phyloP scores from a whole-genome alignment of 1,284 basidiomycete genomes.

The Puccinia triticina region DNA sequence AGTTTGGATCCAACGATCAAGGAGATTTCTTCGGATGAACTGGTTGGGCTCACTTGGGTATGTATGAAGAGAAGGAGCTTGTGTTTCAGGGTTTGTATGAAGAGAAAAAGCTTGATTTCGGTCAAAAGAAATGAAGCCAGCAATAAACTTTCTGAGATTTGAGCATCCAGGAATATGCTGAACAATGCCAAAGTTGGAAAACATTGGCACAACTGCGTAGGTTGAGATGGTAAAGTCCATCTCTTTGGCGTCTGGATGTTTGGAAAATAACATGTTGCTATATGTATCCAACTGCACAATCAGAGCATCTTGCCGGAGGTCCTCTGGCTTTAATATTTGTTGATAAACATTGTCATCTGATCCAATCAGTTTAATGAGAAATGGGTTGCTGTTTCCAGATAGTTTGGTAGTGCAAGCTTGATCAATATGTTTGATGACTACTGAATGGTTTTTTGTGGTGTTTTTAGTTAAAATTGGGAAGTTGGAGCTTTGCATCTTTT shows the following conservation, averaged over 20 bases:
- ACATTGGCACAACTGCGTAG: not conserved
- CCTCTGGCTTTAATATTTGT: not conserved
- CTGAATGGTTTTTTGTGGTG: not conserved
- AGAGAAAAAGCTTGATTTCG: too few relatives aligned
- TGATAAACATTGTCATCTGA: not conserved
- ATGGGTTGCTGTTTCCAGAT: not conserved
- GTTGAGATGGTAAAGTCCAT: not conserved
- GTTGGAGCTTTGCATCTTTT: too few relatives aligned
- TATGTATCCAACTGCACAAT: not conserved
- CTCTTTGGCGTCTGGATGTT: not conserved
- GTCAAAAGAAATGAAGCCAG: not conserved
- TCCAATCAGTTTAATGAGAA: not conserved
- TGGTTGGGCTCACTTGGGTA: not conserved
- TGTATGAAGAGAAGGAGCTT: not conserved
- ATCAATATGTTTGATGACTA: not conserved
- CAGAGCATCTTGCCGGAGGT: conserved; percentile 5
- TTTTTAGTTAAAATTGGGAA: too few relatives aligned
- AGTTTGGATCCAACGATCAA: not conserved
- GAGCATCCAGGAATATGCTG: not conserved
- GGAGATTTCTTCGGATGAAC: not conserved
- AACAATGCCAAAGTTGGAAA: not conserved
- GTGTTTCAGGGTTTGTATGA: not conserved
- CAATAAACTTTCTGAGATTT: not conserved
- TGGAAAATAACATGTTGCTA: not conserved
- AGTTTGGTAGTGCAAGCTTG: not conserved